Base-by-base conservation (phyloP, 371 early-diverging fungal genomes). In the Syncephalis plumigaleata region DNA sequence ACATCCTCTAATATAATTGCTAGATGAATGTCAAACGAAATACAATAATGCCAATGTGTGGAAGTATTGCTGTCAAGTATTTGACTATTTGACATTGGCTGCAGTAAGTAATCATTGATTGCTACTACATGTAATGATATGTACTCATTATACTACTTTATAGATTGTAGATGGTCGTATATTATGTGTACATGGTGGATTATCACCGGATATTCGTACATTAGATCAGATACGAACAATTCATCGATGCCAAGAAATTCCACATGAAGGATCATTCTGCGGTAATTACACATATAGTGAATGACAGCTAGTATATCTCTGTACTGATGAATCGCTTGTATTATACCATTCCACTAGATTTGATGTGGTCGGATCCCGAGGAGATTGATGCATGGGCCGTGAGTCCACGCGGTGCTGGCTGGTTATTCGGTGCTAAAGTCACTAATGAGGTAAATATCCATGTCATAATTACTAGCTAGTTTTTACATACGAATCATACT, bases 281-380 rank as follows among this genome's bases (percentile, higher is more conserved):
- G 90, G 79, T 74, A 61, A 25, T 56, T 54, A 21, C 23, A 22
- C n/a, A n/a, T n/a, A n/a, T n/a, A n/a, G 5, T 11, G 13, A 8
- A 11, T 18, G 9, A 21, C 23, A 21, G 18, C 17, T 39, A n/a
- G n/a, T n/a, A n/a, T n/a, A n/a, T n/a, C n/a, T n/a, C n/a, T n/a
- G n/a, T n/a, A n/a, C n/a, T 21, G 4, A 8, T 36, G 7, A 15
- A 3, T 15, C 20, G 9, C n/a, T 18, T 15, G 43, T 44, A 22
- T 44, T 36, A 44, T 8, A 13, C 36, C 2, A 45, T 44, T 44
- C 15, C 1, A 36, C 44, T 46, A 73, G 92, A 97, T 60, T 70
- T 85, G 44, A 82, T 98, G 76, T 98, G 99, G 99, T 92, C 94
- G 26, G 98, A 99, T 62, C 99, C 99, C 9, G 99, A 99, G 54